phyloP scores from a whole-genome alignment of 352 stramenopile genomes.

The Peronospora tabacina region DNA sequence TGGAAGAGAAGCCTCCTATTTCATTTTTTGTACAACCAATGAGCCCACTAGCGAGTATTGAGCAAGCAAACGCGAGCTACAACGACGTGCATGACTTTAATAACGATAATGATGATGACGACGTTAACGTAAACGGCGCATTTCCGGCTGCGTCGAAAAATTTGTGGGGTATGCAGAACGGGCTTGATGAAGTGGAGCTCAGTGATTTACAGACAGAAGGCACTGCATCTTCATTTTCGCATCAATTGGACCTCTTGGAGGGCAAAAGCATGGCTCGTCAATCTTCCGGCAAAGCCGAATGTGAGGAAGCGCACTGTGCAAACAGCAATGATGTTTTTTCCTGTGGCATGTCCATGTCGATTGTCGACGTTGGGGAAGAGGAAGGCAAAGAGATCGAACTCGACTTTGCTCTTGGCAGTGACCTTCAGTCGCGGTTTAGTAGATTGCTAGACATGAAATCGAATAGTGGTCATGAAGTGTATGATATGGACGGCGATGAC shows the following conservation, averaged over 20 bases:
- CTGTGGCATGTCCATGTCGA: conserved; percentile 74
- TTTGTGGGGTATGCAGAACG: conserved; percentile 58
- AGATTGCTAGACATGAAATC: conserved; percentile 60
- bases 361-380: conserved; percentile 61
- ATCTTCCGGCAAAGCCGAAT: conserved; percentile 15
- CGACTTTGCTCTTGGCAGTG: conserved; percentile 65
- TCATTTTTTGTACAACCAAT: neutral
- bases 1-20: conserved; percentile 37
- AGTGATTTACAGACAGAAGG: conserved; percentile 74
- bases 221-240: conserved; percentile 60
- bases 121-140: conserved; percentile 37
- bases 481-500: conserved; percentile 34
- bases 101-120: conserved; percentile 32
- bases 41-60: conserved; percentile 1
- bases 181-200: conserved; percentile 46
- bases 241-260: conserved; percentile 48
- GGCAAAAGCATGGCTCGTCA: conserved; percentile 24
- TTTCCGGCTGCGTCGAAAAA: conserved; percentile 66
- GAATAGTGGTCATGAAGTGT: conserved; percentile 30
- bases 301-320: conserved; percentile 11
- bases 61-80: conserved; percentile 3
- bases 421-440: conserved; percentile 71
- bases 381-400: conserved; percentile 74
- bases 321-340: conserved; percentile 21
- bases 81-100: conserved; percentile 11